Percentiles rank a stretch among this genome's conserved stretches.
Conservation (phyloP, 371 early-diverging fungal species). For the Gilbertella persicaria region DNA sequence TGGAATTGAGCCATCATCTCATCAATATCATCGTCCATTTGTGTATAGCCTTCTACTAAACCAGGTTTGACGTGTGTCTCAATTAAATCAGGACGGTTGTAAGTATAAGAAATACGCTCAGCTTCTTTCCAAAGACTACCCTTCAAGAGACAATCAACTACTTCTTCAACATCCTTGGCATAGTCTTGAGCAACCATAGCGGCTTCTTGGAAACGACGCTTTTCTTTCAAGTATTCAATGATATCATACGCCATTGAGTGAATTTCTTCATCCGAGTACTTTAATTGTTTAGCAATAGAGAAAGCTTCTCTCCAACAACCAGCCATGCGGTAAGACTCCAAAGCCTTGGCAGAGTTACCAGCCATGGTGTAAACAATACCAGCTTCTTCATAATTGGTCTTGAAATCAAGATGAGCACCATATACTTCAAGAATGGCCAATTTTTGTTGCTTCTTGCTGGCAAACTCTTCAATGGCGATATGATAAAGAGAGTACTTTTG, state of each 20-base stretch:
- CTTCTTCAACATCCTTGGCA: slow-evolving; percentile 66
- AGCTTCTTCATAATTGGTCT: slow-evolving; percentile 68
- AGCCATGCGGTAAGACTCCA: slow-evolving; percentile 69
- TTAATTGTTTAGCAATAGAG: slow-evolving; percentile 65
- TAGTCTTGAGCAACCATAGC: slow-evolving; percentile 68
- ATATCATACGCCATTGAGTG: slow-evolving; percentile 53
- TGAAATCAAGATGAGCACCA: slow-evolving; percentile 64
- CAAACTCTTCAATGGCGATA: slow-evolving; percentile 62
- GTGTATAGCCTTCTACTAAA: slow-evolving; percentile 61
- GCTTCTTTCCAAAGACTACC: slow-evolving; percentile 78
- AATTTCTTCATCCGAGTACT: slow-evolving; percentile 50
- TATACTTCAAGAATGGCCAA: slow-evolving; percentile 58
- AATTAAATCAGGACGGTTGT: slow-evolving; percentile 67
- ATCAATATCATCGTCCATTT: slow-evolving; percentile 69
- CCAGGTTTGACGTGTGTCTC: slow-evolving; percentile 78
- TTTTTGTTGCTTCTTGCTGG: slow-evolving; percentile 41
- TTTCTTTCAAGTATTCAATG: slow-evolving; percentile 55
- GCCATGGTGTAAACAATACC: slow-evolving; percentile 75
- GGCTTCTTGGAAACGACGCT: slow-evolving; percentile 62
- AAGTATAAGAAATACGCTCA: slow-evolving; percentile 54
- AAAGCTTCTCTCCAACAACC: slow-evolving; percentile 72
- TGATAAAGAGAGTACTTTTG: slow-evolving; percentile 66
- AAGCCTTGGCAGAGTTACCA: slow-evolving; percentile 58
- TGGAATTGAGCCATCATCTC: slow-evolving; percentile 74
- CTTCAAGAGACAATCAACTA: slow-evolving; percentile 62